phyloP scores from a whole-genome alignment of 495 filamentous ascomycete genomes.

The Haplographium delicatum region DNA sequence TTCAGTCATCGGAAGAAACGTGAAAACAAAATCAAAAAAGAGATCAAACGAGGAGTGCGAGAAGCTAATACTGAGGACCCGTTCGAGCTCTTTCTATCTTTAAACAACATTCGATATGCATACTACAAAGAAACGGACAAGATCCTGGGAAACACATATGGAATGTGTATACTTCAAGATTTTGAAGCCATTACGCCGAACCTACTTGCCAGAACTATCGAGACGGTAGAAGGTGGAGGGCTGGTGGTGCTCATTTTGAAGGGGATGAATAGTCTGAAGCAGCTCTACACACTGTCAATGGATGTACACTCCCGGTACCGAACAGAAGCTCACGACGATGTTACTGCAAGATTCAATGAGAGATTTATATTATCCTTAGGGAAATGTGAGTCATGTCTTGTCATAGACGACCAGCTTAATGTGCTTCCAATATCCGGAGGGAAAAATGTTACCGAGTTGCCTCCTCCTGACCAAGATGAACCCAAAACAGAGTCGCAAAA shows the following conservation, averaged over 20 bases:
- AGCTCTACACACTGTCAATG: slow-evolving; percentile 97
- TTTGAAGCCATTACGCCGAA: slow-evolving; percentile 98
- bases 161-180: slow-evolving; percentile 97
- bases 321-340: slow-evolving; percentile 94
- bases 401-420: slow-evolving; percentile 97
- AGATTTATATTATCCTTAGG: slow-evolving; percentile 93
- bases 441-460: slow-evolving; percentile 80
- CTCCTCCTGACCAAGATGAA: slow-evolving; percentile 65
- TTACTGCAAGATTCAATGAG: slow-evolving; percentile 95
- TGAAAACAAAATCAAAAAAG: slow-evolving; percentile 95
- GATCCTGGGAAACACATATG: slow-evolving; percentile 97
- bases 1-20: slow-evolving; percentile 89
- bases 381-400: slow-evolving; percentile 88
- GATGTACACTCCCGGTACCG: slow-evolving; percentile 95
- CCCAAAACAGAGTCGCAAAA: slow-evolving; percentile 58
- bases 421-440: slow-evolving; percentile 96
- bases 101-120: slow-evolving; percentile 95
- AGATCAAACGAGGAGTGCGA: slow-evolving; percentile 90
- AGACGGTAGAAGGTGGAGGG: slow-evolving; percentile 96
- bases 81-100: slow-evolving; percentile 95
- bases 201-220: slow-evolving; percentile 86
- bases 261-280: slow-evolving; percentile 95
- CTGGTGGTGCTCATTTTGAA: slow-evolving; percentile 86
- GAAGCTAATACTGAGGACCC: slow-evolving; percentile 95
- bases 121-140: slow-evolving; percentile 99